Conservation (phyloP, 129 eudicot genomes). For the Helichrysum umbraculigerum region DNA sequence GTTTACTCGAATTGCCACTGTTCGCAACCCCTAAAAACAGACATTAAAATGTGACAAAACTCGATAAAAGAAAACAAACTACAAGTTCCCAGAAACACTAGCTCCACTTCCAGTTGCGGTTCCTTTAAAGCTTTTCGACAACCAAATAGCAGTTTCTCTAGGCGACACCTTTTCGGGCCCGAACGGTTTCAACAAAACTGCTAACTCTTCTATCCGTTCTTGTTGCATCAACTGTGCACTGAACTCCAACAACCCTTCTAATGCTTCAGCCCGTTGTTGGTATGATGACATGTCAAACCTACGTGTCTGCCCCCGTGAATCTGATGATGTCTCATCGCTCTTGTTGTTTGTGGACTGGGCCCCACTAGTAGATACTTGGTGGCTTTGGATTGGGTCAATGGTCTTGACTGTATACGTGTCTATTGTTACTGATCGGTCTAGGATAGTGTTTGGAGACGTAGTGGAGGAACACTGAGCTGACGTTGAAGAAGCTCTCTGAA, state of each 20-base stretch:
- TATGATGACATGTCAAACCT: conserved; percentile 73
- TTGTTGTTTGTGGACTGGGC: conserved; percentile 30
- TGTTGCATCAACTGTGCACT: conserved; percentile 88
- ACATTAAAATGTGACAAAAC: conserved; percentile 6
- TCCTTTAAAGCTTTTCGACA: conserved; percentile 86
- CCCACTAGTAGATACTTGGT: conserved; percentile 21
- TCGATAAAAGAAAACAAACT: background rate
- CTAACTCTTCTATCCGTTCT: conserved; percentile 75
- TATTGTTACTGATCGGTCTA: conserved; percentile 59
- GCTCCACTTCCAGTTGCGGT: conserved; percentile 31
- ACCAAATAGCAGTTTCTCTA: conserved; percentile 93
- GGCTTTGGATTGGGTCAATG: conserved; percentile 25
- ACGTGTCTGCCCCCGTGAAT: conserved; percentile 46
- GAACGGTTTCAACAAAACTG: conserved; percentile 81
- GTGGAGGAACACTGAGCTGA: conserved; percentile 66
- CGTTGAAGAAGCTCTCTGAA: conserved; percentile 44
- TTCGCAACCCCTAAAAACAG: conserved; percentile 11
- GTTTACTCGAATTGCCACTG: background rate
- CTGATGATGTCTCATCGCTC: conserved; percentile 40
- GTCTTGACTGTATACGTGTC: conserved; percentile 78
- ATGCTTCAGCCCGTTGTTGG: conserved; percentile 92
- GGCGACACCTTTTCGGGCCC: conserved; percentile 91
- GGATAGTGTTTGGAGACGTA: conserved; percentile 43
- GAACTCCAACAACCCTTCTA: conserved; percentile 94
- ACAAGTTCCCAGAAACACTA: conserved; percentile 21